Conservation (phyloP, 2,329 filamentous ascomycete species). For the Botryosphaeria dothidea region DNA sequence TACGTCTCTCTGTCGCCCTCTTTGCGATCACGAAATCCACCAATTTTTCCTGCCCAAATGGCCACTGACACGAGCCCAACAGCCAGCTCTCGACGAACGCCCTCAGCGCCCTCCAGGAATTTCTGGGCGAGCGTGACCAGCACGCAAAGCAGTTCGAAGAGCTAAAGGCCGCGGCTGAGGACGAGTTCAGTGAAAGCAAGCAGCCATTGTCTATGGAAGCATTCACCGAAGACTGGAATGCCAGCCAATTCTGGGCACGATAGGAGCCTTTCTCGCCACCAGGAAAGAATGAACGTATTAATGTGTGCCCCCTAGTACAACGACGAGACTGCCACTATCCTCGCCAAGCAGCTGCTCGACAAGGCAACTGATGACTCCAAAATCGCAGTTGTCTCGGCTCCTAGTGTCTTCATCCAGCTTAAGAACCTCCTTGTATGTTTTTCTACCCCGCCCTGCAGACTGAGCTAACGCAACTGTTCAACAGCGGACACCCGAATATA, state of each 20-base stretch:
- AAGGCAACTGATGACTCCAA: slow-evolving; percentile 58
- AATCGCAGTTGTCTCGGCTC: slow-evolving; percentile 72
- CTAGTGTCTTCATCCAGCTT: slow-evolving; percentile 74
- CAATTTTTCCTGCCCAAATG: background rate
- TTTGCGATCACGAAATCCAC: background rate
- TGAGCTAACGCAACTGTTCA: background rate
- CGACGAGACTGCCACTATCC: slow-evolving; percentile 65
- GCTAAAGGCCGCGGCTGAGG: slow-evolving; percentile 63
- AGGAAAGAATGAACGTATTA: background rate
- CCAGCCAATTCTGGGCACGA: slow-evolving; percentile 78
- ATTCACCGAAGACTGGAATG: slow-evolving; percentile 81
- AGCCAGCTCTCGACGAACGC: slow-evolving; percentile 67
- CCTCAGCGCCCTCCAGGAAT: slow-evolving; percentile 69
- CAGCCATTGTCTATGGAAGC: slow-evolving; percentile 61
- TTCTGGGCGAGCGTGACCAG: slow-evolving; percentile 72
- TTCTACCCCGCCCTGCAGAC: background rate
- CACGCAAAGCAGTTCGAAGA: slow-evolving; percentile 67
- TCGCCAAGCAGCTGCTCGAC: slow-evolving; percentile 67
- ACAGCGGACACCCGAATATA: slow-evolving; percentile 22
- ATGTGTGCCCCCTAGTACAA: slow-evolving; percentile 57
- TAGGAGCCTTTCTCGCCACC: slow-evolving; percentile 13
- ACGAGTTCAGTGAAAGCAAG: slow-evolving; percentile 45
- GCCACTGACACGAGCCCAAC: slow-evolving; percentile 2
- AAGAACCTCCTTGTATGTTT: slow-evolving; percentile 66
- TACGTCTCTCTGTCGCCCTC: slow-evolving; percentile 24